Conservation (phyloP, 2,329 filamentous ascomycete genomes). For the Talaromyces pinophilus region DNA sequence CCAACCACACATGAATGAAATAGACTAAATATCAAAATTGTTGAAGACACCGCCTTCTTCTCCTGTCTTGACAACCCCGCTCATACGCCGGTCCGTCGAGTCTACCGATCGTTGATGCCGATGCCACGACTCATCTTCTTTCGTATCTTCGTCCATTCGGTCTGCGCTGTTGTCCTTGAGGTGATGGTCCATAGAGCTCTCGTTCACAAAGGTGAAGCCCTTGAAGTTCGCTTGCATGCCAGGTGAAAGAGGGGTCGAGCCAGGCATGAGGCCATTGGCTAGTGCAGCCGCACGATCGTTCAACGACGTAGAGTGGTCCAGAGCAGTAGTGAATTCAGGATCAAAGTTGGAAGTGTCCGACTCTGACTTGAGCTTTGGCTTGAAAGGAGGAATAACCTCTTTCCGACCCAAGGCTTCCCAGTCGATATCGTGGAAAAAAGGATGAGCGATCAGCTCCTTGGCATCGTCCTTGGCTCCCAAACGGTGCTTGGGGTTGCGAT, state of each 20-base stretch:
- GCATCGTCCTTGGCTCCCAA: constrained; percentile 89
- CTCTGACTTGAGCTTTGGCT: constrained; percentile 93
- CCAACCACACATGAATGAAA: constrained; percentile 32
- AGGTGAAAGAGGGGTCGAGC: constrained; percentile 88
- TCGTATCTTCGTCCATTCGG: constrained; percentile 46
- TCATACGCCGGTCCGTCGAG: constrained; percentile 46
- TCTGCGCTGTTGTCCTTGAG: constrained; percentile 40
- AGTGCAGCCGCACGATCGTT: constrained; percentile 88
- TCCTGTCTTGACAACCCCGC: constrained; percentile 44
- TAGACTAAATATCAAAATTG: constrained; percentile 50
- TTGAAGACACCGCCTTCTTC: constrained; percentile 48
- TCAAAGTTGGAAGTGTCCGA: constrained; percentile 98
- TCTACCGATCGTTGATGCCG: constrained; percentile 35
- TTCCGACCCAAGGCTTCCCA: constrained; percentile 88
- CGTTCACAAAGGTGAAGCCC: constrained; percentile 98
- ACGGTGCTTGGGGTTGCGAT: constrained; percentile 94
- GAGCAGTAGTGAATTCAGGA: constrained; percentile 93
- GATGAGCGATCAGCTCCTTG: constrained; percentile 87
- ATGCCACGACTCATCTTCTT: constrained; percentile 42
- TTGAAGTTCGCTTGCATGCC: constrained; percentile 98
- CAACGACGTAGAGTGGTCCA: constrained; percentile 81
- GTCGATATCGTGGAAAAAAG: constrained; percentile 92
- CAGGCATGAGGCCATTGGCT: constrained; percentile 75
- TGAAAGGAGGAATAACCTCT: constrained; percentile 93
- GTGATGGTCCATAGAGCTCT: constrained; percentile 79